These are phyloP conservation scores for Botryotinia narcissicola DNA, from an alignment of 2,329 filamentous ascomycete species.

Conservation along the genomic window DNA sequence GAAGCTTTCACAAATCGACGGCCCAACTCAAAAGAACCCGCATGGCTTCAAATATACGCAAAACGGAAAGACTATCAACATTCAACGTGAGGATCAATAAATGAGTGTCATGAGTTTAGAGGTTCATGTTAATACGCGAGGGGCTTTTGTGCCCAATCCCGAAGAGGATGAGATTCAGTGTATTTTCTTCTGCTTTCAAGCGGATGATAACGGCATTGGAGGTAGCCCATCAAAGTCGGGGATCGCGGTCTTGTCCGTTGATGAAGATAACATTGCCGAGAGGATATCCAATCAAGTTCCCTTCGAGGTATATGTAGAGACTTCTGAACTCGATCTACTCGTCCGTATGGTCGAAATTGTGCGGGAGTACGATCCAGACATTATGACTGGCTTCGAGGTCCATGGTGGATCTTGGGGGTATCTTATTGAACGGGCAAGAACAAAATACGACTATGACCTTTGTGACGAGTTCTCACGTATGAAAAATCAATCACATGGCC, in stretches of 20 bases:
- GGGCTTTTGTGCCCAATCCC: conserved; percentile 78
- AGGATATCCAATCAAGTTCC: conserved; percentile 61
- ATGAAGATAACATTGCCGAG: conserved; percentile 55
- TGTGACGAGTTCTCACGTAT: conserved; percentile 90
- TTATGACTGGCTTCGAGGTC: conserved; percentile 92
- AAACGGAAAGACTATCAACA: conserved; percentile 68
- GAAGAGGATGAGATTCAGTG: conserved; percentile 85
- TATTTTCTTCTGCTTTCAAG: conserved; percentile 87
- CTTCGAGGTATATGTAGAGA: conserved; percentile 69
- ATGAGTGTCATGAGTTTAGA: conserved; percentile 98
- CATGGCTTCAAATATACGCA: conserved; percentile 86
- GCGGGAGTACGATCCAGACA: conserved; percentile 79
- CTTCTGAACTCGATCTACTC: conserved; percentile 79
- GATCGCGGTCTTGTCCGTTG: conserved; percentile 64
- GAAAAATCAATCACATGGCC: conserved; percentile 77
- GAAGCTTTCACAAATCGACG: conserved; percentile 79
- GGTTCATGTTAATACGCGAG: conserved; percentile 84
- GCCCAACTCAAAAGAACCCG: conserved; percentile 77
- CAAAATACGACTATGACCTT: conserved; percentile 86
- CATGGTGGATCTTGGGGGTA: conserved; percentile 95
- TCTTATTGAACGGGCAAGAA: conserved; percentile 80
- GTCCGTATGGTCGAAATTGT: conserved; percentile 86
- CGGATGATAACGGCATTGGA: conserved; percentile 61
- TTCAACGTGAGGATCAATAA: conserved; percentile 82
- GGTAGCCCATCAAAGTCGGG: conserved; percentile 61